Percentiles rank a stretch among this genome's conserved stretches.
Evolutionary conservation across 495 filamentous ascomycete species (phyloP).

Genomic region (Haplographium delicatum): DNA sequence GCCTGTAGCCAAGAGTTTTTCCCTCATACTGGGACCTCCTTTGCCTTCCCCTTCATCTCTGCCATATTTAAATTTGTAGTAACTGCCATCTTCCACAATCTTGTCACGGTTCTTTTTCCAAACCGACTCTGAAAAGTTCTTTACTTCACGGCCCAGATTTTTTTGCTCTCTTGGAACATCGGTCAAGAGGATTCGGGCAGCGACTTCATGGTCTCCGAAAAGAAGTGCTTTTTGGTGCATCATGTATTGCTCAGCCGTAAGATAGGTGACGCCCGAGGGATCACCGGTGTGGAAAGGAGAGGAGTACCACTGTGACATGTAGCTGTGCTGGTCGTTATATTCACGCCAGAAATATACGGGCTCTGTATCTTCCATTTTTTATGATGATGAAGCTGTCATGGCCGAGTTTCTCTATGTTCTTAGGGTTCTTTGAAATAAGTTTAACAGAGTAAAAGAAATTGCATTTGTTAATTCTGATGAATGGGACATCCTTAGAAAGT

Average conservation of each 20-base stretch:
- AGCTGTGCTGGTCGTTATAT: conserved; percentile 3
- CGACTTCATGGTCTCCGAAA: conserved; percentile 39
- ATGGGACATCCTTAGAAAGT: too few species aligned
- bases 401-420: too few species aligned
- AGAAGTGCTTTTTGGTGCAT: conserved; percentile 58
- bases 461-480: too few species aligned
- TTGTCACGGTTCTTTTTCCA: conserved; percentile 49
- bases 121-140: conserved; percentile 43
- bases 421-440: too few species aligned
- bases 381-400: background rate
- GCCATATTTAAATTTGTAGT: conserved; percentile 48
- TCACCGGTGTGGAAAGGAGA: conserved; percentile 10
- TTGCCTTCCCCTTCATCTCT: conserved; percentile 42
- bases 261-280: background rate
- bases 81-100: conserved; percentile 58
- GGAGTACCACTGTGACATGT: conserved; percentile 17
- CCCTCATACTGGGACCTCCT: conserved; percentile 49
- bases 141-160: conserved; percentile 51
- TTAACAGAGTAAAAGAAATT: too few species aligned
- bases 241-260: conserved; percentile 42
- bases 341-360: conserved; percentile 19
- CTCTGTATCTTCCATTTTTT: background rate
- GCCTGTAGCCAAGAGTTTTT: conserved; percentile 50
- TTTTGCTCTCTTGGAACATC: conserved; percentile 40
- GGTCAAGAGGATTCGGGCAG: conserved; percentile 37